These are phyloP conservation scores for Pleurotus ostreatus DNA, from an alignment of 768 basidiomycete genomes.

Conservation along the genomic window DNA sequence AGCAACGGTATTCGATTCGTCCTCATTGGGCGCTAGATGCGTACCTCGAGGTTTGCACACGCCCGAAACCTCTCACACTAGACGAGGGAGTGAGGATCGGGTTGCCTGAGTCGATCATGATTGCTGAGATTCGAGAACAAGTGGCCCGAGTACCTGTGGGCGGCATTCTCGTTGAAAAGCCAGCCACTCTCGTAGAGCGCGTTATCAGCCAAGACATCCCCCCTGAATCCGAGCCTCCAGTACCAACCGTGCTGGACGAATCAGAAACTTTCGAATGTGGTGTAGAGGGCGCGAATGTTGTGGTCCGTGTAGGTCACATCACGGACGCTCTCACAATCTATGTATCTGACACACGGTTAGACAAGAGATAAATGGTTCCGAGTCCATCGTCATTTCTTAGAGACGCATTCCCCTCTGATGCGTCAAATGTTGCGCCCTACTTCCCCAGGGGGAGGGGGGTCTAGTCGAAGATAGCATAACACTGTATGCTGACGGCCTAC, in stretches of 20 bases:
- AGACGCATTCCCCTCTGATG: not conserved
- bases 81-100: not conserved
- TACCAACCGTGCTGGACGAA: too few relatives aligned
- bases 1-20: not conserved
- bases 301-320: too few relatives aligned
- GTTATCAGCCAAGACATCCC: too few relatives aligned
- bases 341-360: not conserved
- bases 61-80: not conserved
- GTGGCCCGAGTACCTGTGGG: not conserved
- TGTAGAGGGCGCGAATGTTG: too few relatives aligned
- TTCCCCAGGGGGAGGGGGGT: too few relatives aligned
- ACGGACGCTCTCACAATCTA: too few relatives aligned
- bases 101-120: not conserved
- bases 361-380: not conserved
- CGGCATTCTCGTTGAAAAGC: too few relatives aligned
- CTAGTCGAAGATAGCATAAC: too few relatives aligned
- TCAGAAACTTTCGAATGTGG: too few relatives aligned
- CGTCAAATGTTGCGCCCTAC: not conserved
- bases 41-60: not conserved
- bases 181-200: too few relatives aligned
- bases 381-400: not conserved
- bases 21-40: not conserved
- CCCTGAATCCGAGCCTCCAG: too few relatives aligned
- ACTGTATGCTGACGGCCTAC: too few relatives aligned
- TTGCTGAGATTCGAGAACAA: not conserved